Evolutionary conservation across 306 rosid species (phyloP).

Genomic region (Boehmeria nivea): DNA sequence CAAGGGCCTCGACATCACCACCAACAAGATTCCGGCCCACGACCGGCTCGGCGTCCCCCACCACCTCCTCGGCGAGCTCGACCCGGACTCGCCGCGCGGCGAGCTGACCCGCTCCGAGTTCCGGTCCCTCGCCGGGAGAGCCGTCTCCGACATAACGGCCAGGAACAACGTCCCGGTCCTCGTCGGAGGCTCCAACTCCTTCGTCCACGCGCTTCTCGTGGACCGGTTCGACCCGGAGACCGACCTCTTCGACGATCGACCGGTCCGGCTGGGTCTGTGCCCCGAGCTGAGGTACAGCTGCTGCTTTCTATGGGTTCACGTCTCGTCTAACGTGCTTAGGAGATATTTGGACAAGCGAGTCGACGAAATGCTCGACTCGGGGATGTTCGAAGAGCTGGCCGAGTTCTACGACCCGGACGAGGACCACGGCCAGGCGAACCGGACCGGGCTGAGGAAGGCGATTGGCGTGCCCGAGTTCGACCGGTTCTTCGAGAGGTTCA

Average conservation of each 20-base stretch:
- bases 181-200: conserved; percentile 87
- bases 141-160: conserved; percentile 28
- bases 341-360: conserved; percentile 59
- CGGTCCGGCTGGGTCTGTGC: conserved; percentile 2
- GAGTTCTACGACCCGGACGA: conserved; percentile 46
- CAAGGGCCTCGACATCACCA: conserved; percentile 69
- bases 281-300: conserved; percentile 63
- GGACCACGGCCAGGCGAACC: conserved; percentile 13
- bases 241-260: conserved; percentile 30
- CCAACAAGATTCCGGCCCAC: conserved; percentile 65
- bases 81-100: conserved; percentile 19
- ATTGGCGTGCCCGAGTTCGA: conserved; percentile 91
- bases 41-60: conserved; percentile 60
- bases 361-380: conserved; percentile 77
- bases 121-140: conserved; percentile 34
- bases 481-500: conserved; percentile 39
- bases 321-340: conserved; percentile 42
- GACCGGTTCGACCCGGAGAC: conserved; percentile 38
- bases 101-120: conserved; percentile 55
- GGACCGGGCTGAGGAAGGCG: conserved; percentile 62
- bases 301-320: conserved; percentile 86
- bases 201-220: conserved; percentile 56
- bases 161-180: conserved; percentile 54
- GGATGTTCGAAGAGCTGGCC: conserved; percentile 80
- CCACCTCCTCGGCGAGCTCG: conserved; percentile 71